phyloP scores from a whole-genome alignment of 805 yeast genomes.

The Diddensiella santjacobensis region DNA sequence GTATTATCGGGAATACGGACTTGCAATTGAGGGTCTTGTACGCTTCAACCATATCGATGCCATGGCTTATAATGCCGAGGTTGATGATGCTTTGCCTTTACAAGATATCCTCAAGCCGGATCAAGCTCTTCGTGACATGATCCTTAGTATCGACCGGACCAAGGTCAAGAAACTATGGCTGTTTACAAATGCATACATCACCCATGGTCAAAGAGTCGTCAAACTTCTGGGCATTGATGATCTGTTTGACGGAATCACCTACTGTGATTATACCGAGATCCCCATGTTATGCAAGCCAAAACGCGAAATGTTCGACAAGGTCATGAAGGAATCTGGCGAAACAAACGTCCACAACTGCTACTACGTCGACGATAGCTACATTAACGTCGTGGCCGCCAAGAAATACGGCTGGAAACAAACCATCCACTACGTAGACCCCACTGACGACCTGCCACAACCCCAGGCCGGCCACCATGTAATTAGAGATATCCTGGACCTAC shows the following conservation, averaged over 20 bases:
- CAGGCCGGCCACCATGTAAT: slow-evolving; percentile 48
- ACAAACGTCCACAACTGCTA: slow-evolving; percentile 48
- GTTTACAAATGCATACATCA: slow-evolving; percentile 90
- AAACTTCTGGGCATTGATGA: slow-evolving; percentile 85
- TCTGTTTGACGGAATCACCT: slow-evolving; percentile 88
- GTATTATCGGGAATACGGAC: slow-evolving; percentile 83
- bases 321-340: slow-evolving; percentile 58
- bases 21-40: slow-evolving; percentile 87
- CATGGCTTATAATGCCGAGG: slow-evolving; percentile 78
- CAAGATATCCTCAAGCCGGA: slow-evolving; percentile 68
- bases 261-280: slow-evolving; percentile 69
- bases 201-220: slow-evolving; percentile 80
- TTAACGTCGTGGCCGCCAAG: slow-evolving; percentile 72
- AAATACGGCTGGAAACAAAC: slow-evolving; percentile 68
- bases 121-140: slow-evolving; percentile 32
- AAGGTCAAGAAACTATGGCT: slow-evolving; percentile 79
- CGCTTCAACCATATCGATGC: slow-evolving; percentile 70
- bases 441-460: slow-evolving; percentile 43
- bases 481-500: slow-evolving; percentile 54
- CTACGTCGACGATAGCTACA: slow-evolving; percentile 84
- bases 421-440: slow-evolving; percentile 71
- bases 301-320: slow-evolving; percentile 55
- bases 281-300: slow-evolving; percentile 88
- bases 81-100: slow-evolving; percentile 89
- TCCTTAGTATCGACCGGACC: slow-evolving; percentile 37